These are phyloP conservation scores for Microbotryum intermedium DNA, from an alignment of 1,284 basidiomycete species.

Conservation along the genomic window DNA sequence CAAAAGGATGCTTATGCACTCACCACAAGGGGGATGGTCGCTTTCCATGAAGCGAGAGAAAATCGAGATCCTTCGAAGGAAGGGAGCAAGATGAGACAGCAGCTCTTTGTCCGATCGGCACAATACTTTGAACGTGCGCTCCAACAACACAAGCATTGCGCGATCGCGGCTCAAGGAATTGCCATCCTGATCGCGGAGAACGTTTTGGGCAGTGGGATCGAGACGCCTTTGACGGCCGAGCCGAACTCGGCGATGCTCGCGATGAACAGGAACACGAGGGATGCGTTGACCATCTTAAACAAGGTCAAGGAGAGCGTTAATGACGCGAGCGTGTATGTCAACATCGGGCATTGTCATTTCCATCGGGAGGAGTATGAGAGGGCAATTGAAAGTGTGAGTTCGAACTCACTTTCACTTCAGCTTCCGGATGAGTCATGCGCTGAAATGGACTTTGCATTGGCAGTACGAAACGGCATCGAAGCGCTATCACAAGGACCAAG, in stretches of 20 bases:
- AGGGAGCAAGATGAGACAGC: neutral
- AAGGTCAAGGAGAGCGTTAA: constrained; percentile 77
- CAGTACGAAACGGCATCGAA: constrained; percentile 83
- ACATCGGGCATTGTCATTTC: constrained; percentile 91
- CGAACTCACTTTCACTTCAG: neutral
- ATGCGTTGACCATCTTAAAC: constrained; percentile 75
- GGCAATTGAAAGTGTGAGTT: constrained; percentile 85
- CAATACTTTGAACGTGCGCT: constrained; percentile 87
- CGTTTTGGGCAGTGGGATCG: constrained; percentile 54
- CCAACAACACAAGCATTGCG: constrained; percentile 67
- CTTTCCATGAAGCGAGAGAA: constrained; percentile 75
- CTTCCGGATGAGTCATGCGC: neutral
- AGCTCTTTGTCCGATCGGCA: constrained; percentile 64
- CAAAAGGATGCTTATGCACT: constrained; percentile 75
- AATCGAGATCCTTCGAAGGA: constrained; percentile 32
- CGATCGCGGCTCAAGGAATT: constrained; percentile 82
- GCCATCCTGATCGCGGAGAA: constrained; percentile 88
- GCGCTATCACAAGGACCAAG: constrained; percentile 63
- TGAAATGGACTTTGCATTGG: neutral
- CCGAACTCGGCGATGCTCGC: constrained; percentile 33
- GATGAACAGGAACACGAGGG: constrained; percentile 55
- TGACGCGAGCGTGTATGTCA: constrained; percentile 73
- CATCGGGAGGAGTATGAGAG: constrained; percentile 82
- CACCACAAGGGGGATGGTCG: constrained; percentile 75
- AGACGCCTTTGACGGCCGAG: neutral